Base-by-base conservation (phyloP, 2,329 filamentous ascomycete genomes). In the Penicillium sp. region DNA sequence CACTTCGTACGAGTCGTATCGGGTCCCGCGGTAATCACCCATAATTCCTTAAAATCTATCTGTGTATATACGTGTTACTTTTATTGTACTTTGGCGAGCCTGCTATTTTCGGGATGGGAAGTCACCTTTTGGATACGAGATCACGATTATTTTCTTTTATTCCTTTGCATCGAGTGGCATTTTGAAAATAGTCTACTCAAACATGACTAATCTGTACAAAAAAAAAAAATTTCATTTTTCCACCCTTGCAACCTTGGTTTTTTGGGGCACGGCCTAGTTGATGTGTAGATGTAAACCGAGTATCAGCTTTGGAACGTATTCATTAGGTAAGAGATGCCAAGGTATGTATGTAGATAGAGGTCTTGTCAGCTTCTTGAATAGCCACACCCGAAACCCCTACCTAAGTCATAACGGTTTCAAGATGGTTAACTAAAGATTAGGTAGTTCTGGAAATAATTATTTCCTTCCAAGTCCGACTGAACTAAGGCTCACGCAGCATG, bases 1-100 rank as follows among this genome's bases (percentile, higher is more conserved):
- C 33, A 70, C 64, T 4, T 71, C 70, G 13, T 72, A 73, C 50
- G 69, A 72, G 9, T 55, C 65, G 31, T 72, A 68, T 50, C 67
- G 70, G 11, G 49, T 43, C 22, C 39, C 54, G 42, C 55, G 62
- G 42, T 67, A 53, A 48, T 52, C 3, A 42, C 18, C 1, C 38
- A 28, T 5, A 10, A 41, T 42, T 39, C 18, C 11, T 22, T 46
- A 31, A 25, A 46, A 31, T 8, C 30, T 30, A 46, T 50, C 24
- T 44, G 36, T 51, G 31, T 40, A 48, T 41, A 46, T 46, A 44
- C 33, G 28, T 44, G 18, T 48, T 30, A 11, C 25, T 53, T 42
- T 31, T n/a, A 22, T 18, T 38, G 35, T 28, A 14, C 27, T 30
- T 18, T 44, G 50, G 46, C 39, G 41, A 45, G 27, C 35, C 9